A percentile compares a stretch with the other conserved stretches of the same genome.
These are phyloP conservation scores for Aegilops sharonensis DNA, from an alignment of 176 grass and related monocot species.

Conservation along the genomic window DNA sequence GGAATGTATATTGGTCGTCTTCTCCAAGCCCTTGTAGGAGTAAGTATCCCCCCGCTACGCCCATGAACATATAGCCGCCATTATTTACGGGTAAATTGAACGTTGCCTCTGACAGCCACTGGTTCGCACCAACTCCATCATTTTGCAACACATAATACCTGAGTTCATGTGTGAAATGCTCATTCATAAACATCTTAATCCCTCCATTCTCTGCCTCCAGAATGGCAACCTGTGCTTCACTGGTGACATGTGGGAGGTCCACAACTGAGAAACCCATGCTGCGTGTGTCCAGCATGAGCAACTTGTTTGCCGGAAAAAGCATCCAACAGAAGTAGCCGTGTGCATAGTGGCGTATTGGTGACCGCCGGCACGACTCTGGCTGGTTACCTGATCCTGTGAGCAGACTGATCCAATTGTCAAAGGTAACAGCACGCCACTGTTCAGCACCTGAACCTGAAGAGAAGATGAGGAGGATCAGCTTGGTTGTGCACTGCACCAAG, in stretches of 20 bases:
- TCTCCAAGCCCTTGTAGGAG: conserved; percentile 15
- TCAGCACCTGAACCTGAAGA: not conserved
- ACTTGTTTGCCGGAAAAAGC: not conserved
- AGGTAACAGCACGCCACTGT: not conserved
- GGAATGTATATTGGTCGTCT: not conserved
- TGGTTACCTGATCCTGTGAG: not conserved
- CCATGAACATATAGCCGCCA: not conserved
- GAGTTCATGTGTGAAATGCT: not conserved
- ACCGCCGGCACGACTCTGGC: not conserved
- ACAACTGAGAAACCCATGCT: conserved; percentile 10
- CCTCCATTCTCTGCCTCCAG: not conserved
- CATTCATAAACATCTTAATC: not conserved
- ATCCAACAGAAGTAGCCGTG: conserved; percentile 21
- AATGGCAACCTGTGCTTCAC: not conserved
- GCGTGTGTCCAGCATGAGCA: conserved; percentile 10
- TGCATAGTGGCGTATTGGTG: not conserved
- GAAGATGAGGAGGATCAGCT: not conserved
- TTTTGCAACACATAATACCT: not conserved
- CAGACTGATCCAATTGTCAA: not conserved
- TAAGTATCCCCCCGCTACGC: conserved; percentile 26
- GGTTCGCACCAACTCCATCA: not conserved
- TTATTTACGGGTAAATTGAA: not conserved
- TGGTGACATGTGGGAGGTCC: not conserved
- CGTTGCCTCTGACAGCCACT: not conserved
- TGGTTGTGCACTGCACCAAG: not conserved